A percentile compares a stretch with the other conserved stretches of the same genome.
phyloP scores from a whole-genome alignment of 2,329 filamentous ascomycete genomes.

The Parastagonospora avenae region DNA sequence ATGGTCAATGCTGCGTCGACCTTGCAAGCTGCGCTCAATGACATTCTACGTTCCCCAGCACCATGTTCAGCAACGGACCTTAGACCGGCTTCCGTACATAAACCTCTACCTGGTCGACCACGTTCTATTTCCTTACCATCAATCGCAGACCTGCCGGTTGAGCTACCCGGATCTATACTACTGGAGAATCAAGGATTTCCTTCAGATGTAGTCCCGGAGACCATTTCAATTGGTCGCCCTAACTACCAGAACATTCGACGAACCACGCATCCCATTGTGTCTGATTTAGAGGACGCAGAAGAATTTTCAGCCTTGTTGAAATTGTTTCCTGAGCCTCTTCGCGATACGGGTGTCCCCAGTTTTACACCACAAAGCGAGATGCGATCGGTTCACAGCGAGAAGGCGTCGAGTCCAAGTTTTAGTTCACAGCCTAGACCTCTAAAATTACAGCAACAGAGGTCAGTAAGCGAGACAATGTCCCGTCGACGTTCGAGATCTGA shows the following conservation, averaged over 20 bases:
- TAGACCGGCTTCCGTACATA: slow-evolving; percentile 37
- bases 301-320: slow-evolving; percentile 8
- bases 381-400: slow-evolving; percentile 32
- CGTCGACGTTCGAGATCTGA: slow-evolving; percentile 25
- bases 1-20: slow-evolving; percentile 38
- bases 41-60: slow-evolving; percentile 49
- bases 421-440: slow-evolving; percentile 22
- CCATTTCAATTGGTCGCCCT: slow-evolving; percentile 15
- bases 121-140: slow-evolving; percentile 49
- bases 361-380: slow-evolving; percentile 24
- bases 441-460: slow-evolving; percentile 31
- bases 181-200: slow-evolving; percentile 43
- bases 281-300: slow-evolving; percentile 8
- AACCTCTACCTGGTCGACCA: slow-evolving; percentile 45
- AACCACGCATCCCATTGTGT: slow-evolving; percentile 11
- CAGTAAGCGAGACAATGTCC: slow-evolving; percentile 23
- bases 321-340: slow-evolving; percentile 18
- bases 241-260: slow-evolving; percentile 15
- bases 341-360: slow-evolving; percentile 21
- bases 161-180: slow-evolving; percentile 35
- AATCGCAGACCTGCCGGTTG: slow-evolving; percentile 41
- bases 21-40: slow-evolving; percentile 50
- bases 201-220: slow-evolving; percentile 18
- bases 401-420: slow-evolving; percentile 22
- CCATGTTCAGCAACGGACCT: slow-evolving; percentile 37